A percentile compares a stretch with the other conserved stretches of the same genome.
Conservation (phyloP, 495 filamentous ascomycete genomes). For the Talaromyces liani region DNA sequence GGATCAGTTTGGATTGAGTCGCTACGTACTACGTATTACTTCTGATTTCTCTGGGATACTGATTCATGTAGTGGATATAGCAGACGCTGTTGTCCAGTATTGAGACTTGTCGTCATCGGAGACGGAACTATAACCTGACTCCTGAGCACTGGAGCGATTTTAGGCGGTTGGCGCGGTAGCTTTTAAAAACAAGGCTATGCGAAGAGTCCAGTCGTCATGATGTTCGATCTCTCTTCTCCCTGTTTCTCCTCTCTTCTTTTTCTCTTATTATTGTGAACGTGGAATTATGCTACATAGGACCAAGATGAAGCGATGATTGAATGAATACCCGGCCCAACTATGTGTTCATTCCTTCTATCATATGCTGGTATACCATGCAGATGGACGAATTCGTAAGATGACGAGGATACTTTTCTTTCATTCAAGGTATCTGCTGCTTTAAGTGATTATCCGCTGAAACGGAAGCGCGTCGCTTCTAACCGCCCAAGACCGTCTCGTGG, state of each 20-base stretch:
- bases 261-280: too few species aligned
- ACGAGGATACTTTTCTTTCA: neutral
- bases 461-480: constrained; percentile 77
- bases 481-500: constrained; percentile 85
- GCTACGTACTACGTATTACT: too few species aligned
- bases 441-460: constrained; percentile 55
- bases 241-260: too few species aligned
- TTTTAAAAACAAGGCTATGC: neutral
- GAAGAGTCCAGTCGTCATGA: neutral
- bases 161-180: neutral
- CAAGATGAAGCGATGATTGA: neutral
- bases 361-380: neutral
- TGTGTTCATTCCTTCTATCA: neutral
- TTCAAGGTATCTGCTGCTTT: constrained; percentile 1
- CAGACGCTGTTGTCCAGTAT: too few species aligned
- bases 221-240: neutral
- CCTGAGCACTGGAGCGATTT: neutral
- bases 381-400: neutral
- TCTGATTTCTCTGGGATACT: neutral
- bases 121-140: neutral
- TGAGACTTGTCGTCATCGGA: neutral
- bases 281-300: neutral
- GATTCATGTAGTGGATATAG: neutral
- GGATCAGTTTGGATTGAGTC: neutral
- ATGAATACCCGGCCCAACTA: neutral